A percentile compares a stretch with the other conserved stretches of the same genome.
Conservation (phyloP, 345 rosid species). For the Nephelium lappaceum region DNA sequence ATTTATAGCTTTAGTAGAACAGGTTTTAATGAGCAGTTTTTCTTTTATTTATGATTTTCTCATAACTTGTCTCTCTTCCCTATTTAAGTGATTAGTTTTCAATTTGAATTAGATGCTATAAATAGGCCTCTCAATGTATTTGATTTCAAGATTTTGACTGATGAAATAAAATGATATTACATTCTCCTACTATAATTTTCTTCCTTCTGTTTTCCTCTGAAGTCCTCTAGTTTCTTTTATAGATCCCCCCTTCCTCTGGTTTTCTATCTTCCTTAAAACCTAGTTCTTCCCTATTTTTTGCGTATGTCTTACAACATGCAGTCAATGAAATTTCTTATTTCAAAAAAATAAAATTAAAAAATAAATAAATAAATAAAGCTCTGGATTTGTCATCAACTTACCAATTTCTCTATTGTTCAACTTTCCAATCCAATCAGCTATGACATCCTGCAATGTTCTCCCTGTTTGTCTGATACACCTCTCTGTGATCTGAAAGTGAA, state of each 20-base stretch:
- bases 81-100: neutral
- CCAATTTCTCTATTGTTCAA: conserved; percentile 77
- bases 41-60: neutral
- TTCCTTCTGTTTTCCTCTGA: neutral
- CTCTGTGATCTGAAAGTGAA: conserved; percentile 62
- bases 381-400: conserved; percentile 29
- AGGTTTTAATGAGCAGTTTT: neutral
- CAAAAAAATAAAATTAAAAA: neutral
- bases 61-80: neutral
- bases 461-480: conserved; percentile 70
- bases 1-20: neutral
- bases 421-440: conserved; percentile 66
- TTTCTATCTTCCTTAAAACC: too few species aligned
- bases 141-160: too few species aligned
- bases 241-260: neutral
- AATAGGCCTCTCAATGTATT: too few species aligned
- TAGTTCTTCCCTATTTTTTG: too few species aligned
- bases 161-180: too few species aligned
- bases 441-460: conserved; percentile 62
- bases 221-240: neutral
- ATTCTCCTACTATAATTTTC: too few species aligned
- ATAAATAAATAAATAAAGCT: neutral
- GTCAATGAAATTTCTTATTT: conserved; percentile 11
- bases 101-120: neutral
- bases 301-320: too few species aligned